A percentile compares a stretch with the other conserved stretches of the same genome.
These are phyloP conservation scores for Carex cristatella DNA, from an alignment of 176 grass and related monocot genomes.

Conservation along the genomic window DNA sequence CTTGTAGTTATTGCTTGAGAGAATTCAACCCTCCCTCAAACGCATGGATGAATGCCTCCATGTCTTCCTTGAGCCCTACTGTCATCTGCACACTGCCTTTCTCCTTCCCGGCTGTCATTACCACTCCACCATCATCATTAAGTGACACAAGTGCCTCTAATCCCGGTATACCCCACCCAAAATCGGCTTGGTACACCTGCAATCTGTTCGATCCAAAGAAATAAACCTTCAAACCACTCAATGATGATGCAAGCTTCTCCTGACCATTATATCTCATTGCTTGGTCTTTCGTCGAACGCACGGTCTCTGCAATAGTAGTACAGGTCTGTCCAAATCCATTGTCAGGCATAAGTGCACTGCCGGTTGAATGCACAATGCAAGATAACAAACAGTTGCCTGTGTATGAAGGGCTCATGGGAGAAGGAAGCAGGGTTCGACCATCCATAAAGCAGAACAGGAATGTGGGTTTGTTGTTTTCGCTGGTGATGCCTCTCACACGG, in stretches of 20 bases:
- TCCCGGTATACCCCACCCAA: neutral
- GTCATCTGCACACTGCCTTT: neutral
- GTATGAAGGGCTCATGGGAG: constrained; percentile 5
- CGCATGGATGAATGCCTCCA: neutral
- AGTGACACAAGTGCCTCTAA: neutral
- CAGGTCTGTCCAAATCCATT: neutral
- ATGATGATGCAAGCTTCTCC: neutral
- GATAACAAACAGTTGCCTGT: constrained; percentile 7
- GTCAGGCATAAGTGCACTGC: neutral
- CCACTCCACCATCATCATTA: neutral
- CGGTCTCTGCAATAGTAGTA: neutral
- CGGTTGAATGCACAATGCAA: neutral
- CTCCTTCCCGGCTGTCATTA: neutral
- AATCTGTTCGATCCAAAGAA: constrained; percentile 1
- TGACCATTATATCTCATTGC: neutral
- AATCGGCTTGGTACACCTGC: neutral
- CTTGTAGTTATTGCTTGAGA: neutral
- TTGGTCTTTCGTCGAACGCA: neutral
- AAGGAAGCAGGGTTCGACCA: neutral
- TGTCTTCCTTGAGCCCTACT: too few relatives aligned
- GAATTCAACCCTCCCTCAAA: neutral
- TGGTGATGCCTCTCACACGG: neutral
- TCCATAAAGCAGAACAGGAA: neutral
- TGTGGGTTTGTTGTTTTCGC: neutral
- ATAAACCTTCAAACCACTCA: neutral